These are phyloP conservation scores for Geopyxis carbonaria DNA, from an alignment of 495 filamentous ascomycete genomes.

Conservation along the genomic window DNA sequence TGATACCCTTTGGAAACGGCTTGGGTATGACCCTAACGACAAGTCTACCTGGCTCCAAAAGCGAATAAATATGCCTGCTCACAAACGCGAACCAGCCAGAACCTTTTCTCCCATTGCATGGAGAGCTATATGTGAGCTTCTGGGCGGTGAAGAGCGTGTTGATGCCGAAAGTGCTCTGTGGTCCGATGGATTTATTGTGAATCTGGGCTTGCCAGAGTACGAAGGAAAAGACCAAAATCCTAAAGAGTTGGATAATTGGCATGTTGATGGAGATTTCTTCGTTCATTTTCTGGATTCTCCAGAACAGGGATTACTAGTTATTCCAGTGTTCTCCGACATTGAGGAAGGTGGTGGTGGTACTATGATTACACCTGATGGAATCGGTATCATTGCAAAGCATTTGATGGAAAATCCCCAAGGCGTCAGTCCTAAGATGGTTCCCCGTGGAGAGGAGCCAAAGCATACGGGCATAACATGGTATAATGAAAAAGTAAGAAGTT, in stretches of 20 bases:
- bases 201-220: constrained; percentile 43
- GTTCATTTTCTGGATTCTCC: constrained; percentile 57
- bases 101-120: constrained; percentile 50
- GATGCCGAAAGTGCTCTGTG: constrained; percentile 35
- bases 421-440: constrained; percentile 48
- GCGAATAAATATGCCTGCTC: constrained; percentile 48
- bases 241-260: constrained; percentile 43
- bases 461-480: constrained; percentile 38
- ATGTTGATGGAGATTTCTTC: constrained; percentile 65
- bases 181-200: constrained; percentile 57
- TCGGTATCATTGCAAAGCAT: constrained; percentile 39
- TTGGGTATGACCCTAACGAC: constrained; percentile 50
- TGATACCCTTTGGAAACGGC: constrained; percentile 45
- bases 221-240: constrained; percentile 33
- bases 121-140: constrained; percentile 51
- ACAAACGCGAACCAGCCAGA: constrained; percentile 36
- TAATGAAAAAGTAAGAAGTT: constrained; percentile 31
- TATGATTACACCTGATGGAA: constrained; percentile 43
- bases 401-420: constrained; percentile 51
- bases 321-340: constrained; percentile 53
- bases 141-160: constrained; percentile 47
- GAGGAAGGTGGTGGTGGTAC: constrained; percentile 47
- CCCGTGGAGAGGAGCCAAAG: constrained; percentile 31
- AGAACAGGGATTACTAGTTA: constrained; percentile 55
- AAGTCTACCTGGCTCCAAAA: constrained; percentile 48